phyloP scores from a whole-genome alignment of 1,284 basidiomycete species.

The Melampsora americana region DNA sequence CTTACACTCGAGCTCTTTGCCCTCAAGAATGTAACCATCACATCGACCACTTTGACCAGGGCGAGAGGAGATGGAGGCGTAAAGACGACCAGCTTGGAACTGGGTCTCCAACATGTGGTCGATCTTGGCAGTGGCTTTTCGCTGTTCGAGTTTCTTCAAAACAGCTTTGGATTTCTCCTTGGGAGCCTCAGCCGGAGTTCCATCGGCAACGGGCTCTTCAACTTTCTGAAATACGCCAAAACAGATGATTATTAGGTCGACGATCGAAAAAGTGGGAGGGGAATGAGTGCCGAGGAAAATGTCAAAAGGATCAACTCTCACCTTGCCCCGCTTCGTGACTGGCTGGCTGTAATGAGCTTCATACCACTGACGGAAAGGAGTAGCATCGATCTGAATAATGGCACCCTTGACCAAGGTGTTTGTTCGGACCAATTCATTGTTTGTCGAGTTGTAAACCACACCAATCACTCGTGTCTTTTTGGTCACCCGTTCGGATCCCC shows the following conservation, averaged over 20 bases:
- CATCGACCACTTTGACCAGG: constrained; percentile 90
- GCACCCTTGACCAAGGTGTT: constrained; percentile 94
- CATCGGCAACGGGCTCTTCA: constrained; percentile 55
- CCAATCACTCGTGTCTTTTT: constrained; percentile 88
- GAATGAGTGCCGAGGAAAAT: constrained; percentile 66
- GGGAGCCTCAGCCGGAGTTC: constrained; percentile 56
- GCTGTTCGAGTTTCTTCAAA: constrained; percentile 76
- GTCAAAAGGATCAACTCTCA: constrained; percentile 10
- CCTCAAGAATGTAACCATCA: constrained; percentile 93
- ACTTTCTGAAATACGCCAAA: constrained; percentile 5
- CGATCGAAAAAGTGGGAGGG: constrained; percentile 62
- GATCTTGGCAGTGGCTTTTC: constrained; percentile 88
- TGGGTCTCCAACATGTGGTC: constrained; percentile 80
- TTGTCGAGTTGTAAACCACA: constrained; percentile 95
- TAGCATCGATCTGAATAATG: constrained; percentile 91
- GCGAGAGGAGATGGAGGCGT: constrained; percentile 82
- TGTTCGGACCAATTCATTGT: constrained; percentile 97
- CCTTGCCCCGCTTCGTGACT: constrained; percentile 59
- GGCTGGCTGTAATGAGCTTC: constrained; percentile 65
- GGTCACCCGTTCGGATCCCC: constrained; percentile 87
- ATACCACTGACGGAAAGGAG: constrained; percentile 98
- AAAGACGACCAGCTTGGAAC: constrained; percentile 81
- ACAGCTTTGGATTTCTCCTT: constrained; percentile 74
- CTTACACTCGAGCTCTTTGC: constrained; percentile 77
- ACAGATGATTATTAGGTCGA: not conserved